phyloP scores from a whole-genome alignment of 768 basidiomycete genomes.

The Cubamyces sp. region DNA sequence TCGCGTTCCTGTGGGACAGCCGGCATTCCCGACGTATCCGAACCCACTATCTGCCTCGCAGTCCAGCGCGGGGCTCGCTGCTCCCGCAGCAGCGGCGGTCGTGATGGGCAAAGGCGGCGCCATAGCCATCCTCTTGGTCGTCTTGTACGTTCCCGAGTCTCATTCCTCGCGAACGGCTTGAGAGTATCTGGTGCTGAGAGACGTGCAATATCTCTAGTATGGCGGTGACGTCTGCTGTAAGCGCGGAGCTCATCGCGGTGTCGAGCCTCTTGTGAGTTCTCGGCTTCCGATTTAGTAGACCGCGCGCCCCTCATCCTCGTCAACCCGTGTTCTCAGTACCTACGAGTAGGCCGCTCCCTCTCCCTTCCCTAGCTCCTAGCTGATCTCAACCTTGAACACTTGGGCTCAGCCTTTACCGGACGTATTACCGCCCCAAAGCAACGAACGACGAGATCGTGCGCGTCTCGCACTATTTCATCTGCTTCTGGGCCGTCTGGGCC shows the following conservation, averaged over 20 bases:
- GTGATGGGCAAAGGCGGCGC: slow-evolving; percentile 42
- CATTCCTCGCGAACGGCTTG: too few relatives aligned
- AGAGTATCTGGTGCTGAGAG: slow-evolving; percentile 20
- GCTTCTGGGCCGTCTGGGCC: slow-evolving; percentile 43
- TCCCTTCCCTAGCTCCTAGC: not conserved
- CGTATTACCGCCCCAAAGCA: slow-evolving; percentile 39
- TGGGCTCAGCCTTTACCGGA: slow-evolving; percentile 35
- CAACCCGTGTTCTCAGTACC: slow-evolving; percentile 43
- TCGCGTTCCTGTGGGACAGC: too few relatives aligned
- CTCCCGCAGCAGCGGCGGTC: slow-evolving; percentile 40
- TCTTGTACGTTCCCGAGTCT: slow-evolving; percentile 35
- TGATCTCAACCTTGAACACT: not conserved
- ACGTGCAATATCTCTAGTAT: slow-evolving; percentile 35
- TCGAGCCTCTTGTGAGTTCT: slow-evolving; percentile 41
- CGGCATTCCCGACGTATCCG: slow-evolving; percentile 55
- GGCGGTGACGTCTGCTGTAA: slow-evolving; percentile 42
- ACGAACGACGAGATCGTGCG: slow-evolving; percentile 39
- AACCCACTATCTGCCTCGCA: slow-evolving; percentile 37
- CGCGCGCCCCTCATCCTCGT: not conserved
- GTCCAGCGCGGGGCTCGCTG: slow-evolving; percentile 45
- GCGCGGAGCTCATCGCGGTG: slow-evolving; percentile 42
- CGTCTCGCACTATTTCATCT: slow-evolving; percentile 39
- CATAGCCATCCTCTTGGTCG: slow-evolving; percentile 40
- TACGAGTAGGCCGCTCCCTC: slow-evolving; percentile 44
- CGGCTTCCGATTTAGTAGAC: not conserved